Evolutionary conservation across 2,329 filamentous ascomycete species (phyloP).

Genomic region (Trichoderma sp.): DNA sequence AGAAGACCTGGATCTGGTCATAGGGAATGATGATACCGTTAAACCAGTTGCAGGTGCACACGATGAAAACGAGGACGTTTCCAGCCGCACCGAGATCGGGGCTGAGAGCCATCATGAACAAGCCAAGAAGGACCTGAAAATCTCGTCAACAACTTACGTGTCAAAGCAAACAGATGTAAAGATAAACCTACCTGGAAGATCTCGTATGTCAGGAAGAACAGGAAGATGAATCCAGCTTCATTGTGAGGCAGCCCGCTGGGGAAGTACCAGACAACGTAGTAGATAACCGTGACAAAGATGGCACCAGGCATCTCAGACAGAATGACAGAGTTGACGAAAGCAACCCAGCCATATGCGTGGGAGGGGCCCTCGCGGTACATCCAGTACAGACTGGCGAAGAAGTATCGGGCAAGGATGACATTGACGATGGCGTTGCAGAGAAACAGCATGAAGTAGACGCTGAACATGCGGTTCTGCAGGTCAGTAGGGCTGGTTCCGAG

Average conservation of each 20-base stretch:
- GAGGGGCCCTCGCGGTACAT: conserved; percentile 62
- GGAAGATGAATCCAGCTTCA: too few species aligned
- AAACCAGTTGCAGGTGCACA: conserved; percentile 62
- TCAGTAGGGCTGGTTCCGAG: conserved; percentile 54
- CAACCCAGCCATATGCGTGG: conserved; percentile 63
- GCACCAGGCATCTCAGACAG: conserved; percentile 48
- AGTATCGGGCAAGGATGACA: conserved; percentile 61
- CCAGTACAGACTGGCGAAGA: conserved; percentile 59
- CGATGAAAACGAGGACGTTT: conserved; percentile 57
- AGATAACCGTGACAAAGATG: conserved; percentile 52
- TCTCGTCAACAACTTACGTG: too few species aligned
- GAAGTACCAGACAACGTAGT: conserved; percentile 61
- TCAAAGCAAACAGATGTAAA: too few species aligned
- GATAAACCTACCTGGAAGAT: too few species aligned
- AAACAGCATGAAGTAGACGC: conserved; percentile 66
- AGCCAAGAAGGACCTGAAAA: conserved; percentile 32
- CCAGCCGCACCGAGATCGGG: conserved; percentile 58
- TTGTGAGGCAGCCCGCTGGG: conserved; percentile 53
- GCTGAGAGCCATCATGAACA: conserved; percentile 60
- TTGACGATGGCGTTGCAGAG: conserved; percentile 60
- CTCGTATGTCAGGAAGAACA: too few species aligned
- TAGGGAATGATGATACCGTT: conserved; percentile 76
- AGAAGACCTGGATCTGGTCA: conserved; percentile 63
- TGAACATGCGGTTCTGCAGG: conserved; percentile 60
- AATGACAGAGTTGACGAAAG: conserved; percentile 58